Conservation (phyloP, 2,329 filamentous ascomycete species). For the Colletotrichum sojae region DNA sequence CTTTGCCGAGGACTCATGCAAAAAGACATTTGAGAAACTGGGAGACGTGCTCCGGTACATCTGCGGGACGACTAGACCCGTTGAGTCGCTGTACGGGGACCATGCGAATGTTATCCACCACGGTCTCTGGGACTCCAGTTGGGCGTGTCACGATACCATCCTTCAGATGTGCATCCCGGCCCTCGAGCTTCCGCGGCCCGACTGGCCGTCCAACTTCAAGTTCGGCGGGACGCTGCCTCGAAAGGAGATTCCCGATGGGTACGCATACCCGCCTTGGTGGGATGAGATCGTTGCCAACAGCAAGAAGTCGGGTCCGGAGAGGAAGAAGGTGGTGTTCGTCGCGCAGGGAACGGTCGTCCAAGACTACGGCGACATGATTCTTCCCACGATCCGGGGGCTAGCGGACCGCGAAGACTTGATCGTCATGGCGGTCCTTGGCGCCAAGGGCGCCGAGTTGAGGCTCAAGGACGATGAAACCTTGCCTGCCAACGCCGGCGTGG, state of each 20-base stretch:
- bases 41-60: conserved; percentile 2
- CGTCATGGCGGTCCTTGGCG: conserved; percentile 49
- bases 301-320: conserved; percentile 19
- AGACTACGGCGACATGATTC: conserved; percentile 57
- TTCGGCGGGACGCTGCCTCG: conserved; percentile 59
- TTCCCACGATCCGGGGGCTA: conserved; percentile 60
- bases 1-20: conserved; percentile 12
- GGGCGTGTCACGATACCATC: conserved; percentile 11
- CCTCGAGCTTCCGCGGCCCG: conserved; percentile 55
- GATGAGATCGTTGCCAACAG: conserved; percentile 50
- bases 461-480: conserved; percentile 36
- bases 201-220: conserved; percentile 54
- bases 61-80: conserved; percentile 9
- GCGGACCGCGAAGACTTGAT: conserved; percentile 54
- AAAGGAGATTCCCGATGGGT: conserved; percentile 47
- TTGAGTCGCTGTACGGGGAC: background rate
- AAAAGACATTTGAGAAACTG: conserved; percentile 10
- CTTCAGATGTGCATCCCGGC: conserved; percentile 56
- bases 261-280: conserved; percentile 60
- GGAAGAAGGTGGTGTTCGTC: conserved; percentile 60
- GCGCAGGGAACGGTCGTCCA: conserved; percentile 62
- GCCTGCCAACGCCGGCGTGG: conserved; percentile 55
- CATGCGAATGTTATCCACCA: conserved; percentile 10
- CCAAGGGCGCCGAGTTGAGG: conserved; percentile 41
- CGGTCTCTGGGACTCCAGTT: conserved; percentile 16